Base-by-base conservation (phyloP, 129 eudicot species). In the Lactuca sativa region DNA sequence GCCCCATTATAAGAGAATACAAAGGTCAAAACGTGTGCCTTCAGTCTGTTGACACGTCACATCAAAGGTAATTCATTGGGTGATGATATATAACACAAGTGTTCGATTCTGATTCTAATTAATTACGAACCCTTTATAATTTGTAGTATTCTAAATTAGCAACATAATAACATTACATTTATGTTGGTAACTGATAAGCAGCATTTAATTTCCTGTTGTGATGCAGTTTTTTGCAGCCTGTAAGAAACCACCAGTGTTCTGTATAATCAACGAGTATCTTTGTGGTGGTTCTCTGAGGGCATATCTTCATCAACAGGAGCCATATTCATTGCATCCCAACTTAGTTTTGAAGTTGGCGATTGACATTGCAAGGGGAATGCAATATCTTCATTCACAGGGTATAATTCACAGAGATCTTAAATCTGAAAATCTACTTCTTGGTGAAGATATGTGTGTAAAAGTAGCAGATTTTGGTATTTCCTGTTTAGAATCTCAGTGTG, bases 391-490 rank as follows among this genome's bases (percentile, higher is more conserved):
- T 73, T 80, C 93, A 34, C 81, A 83, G 70, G 99, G 99, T 55
- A 77, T 93, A 59, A 88, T 93, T 78, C 99, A 93, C 83, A 64
- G 99, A 56, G 99, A 93, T 77, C 88, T 93, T 21, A 93, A 93
- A 83, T 93, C 93, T 17, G 97, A 93, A 72, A 93, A 93, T 64
- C 85, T 93, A 63, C 82, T 93, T 37, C 91, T 93, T 5, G 95
- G 88, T 59, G 89, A 87, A 66, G 88, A 87, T 72, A 85, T 90
- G 99, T 75, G 82, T 34, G 97, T 93, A 44, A 93, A 93, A 65
- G 99, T 93, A 40, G 99, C 99, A 9, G 99, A 90, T 84, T 93
- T 93, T 60, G 99, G 97, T 1, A 93, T 93, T 65, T 93, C 99
- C 32, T 93, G 99, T 59, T 84, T 90, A 67, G 99, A 93, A 81